Conservation (phyloP, 2,329 filamentous ascomycete genomes). For the Leptographium radiaticola region DNA sequence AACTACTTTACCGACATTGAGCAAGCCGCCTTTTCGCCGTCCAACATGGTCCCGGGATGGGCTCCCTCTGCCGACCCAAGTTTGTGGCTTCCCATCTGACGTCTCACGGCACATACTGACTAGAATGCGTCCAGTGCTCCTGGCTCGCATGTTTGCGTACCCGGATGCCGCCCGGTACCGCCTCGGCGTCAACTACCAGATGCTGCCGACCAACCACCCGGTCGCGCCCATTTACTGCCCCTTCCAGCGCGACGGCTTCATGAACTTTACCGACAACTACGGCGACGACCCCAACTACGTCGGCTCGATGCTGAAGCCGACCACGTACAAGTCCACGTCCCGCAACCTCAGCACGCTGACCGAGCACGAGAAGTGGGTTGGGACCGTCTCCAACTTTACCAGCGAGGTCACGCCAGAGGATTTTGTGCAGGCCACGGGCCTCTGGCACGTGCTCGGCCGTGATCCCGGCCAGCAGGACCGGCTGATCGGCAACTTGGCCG, state of each 20-base stretch:
- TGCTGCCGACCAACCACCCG: background rate
- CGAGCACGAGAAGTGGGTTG: background rate
- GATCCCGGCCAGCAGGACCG: background rate
- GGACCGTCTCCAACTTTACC: background rate
- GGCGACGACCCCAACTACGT: background rate
- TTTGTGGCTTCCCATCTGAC: too few species aligned
- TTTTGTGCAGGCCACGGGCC: background rate
- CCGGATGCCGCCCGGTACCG: background rate
- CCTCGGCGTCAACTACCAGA: background rate
- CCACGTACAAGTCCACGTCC: background rate
- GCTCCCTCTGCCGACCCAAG: constrained; percentile 37
- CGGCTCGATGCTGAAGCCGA: background rate
- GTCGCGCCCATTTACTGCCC: background rate
- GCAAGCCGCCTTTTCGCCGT: constrained; percentile 44
- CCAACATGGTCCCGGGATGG: constrained; percentile 40
- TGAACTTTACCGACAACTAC: background rate
- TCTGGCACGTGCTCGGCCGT: background rate
- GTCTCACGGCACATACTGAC: too few species aligned
- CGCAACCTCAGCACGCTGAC: background rate
- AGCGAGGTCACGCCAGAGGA: background rate
- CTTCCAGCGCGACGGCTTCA: background rate
- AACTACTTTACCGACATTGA: constrained; percentile 31
- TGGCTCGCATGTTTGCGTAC: background rate
- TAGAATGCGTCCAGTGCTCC: background rate
- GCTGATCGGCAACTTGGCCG: background rate